Percentiles rank a stretch among this genome's conserved stretches.
These are phyloP conservation scores for Leptomonas pyrrhocoris DNA, from an alignment of 208 protist species.

Conservation along the genomic window DNA sequence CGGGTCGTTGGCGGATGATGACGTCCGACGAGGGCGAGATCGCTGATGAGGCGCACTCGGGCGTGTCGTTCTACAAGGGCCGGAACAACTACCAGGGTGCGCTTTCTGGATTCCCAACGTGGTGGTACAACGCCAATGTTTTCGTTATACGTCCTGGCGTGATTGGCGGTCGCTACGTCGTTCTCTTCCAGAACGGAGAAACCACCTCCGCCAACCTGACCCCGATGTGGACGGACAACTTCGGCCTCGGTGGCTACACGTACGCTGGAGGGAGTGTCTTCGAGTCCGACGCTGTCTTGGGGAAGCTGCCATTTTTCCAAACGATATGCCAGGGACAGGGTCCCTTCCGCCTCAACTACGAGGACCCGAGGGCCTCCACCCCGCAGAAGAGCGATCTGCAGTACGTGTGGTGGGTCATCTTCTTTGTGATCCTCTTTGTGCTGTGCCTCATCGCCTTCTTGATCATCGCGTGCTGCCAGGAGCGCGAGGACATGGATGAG, in stretches of 20 bases:
- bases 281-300: background rate
- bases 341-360: conserved; percentile 18
- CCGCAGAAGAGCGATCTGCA: conserved; percentile 13
- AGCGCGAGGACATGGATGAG: conserved; percentile 58
- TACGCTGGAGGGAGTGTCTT: conserved; percentile 23
- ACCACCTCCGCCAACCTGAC: background rate
- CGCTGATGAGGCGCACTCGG: background rate
- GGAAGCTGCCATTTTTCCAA: conserved; percentile 14
- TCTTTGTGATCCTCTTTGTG: conserved; percentile 31
- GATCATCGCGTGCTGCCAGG: conserved; percentile 34
- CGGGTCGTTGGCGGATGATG: background rate
- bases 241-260: conserved; percentile 25
- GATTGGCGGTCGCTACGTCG: conserved; percentile 16
- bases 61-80: background rate
- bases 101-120: conserved; percentile 10
- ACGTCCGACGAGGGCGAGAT: background rate
- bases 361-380: conserved; percentile 9
- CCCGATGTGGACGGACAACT: conserved; percentile 31
- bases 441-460: conserved; percentile 35
- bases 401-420: conserved; percentile 37
- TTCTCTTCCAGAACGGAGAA: conserved; percentile 14
- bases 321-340: conserved; percentile 32
- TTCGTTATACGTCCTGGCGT: conserved; percentile 3
- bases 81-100: background rate
- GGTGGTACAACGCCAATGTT: background rate